A percentile compares a stretch with the other conserved stretches of the same genome.
phyloP scores from a whole-genome alignment of 2,329 filamentous ascomycete species.

The Penicillium sp. region DNA sequence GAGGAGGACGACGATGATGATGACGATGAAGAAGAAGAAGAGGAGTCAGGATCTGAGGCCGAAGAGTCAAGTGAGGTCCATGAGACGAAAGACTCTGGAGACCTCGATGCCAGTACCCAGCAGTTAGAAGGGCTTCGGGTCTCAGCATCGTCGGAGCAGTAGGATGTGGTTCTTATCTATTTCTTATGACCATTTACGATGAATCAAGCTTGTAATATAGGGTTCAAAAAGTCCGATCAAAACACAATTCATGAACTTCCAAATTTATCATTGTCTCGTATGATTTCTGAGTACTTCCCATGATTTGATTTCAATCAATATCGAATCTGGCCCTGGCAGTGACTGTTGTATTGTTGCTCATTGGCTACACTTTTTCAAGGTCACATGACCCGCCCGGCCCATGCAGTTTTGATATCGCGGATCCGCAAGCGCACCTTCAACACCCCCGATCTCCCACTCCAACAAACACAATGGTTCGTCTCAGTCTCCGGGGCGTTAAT shows the following conservation, averaged over 20 bases:
- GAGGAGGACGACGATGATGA: constrained; percentile 39
- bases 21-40: constrained; percentile 36
- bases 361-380: background rate
- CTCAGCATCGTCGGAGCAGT: constrained; percentile 24
- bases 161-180: constrained; percentile 6
- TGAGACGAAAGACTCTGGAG: constrained; percentile 21
- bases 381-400: constrained; percentile 5
- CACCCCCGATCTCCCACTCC: constrained; percentile 5
- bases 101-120: constrained; percentile 28
- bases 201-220: constrained; percentile 27
- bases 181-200: constrained; percentile 29
- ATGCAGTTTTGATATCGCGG: constrained; percentile 8
- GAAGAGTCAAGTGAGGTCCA: constrained; percentile 38
- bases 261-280: background rate
- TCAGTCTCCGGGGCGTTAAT: constrained; percentile 5
- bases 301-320: background rate
- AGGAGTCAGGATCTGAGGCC: constrained; percentile 32
- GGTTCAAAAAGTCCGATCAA: constrained; percentile 6
- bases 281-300: background rate
- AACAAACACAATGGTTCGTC: constrained; percentile 12
- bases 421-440: constrained; percentile 3
- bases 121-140: constrained; percentile 34
- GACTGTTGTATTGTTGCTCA: background rate
- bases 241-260: background rate
- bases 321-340: no score